Evolutionary conservation across 371 early-diverging fungal species (phyloP), one percentile per base, ranked within the genome.

Genomic region (Mucor piriformis): DNA sequence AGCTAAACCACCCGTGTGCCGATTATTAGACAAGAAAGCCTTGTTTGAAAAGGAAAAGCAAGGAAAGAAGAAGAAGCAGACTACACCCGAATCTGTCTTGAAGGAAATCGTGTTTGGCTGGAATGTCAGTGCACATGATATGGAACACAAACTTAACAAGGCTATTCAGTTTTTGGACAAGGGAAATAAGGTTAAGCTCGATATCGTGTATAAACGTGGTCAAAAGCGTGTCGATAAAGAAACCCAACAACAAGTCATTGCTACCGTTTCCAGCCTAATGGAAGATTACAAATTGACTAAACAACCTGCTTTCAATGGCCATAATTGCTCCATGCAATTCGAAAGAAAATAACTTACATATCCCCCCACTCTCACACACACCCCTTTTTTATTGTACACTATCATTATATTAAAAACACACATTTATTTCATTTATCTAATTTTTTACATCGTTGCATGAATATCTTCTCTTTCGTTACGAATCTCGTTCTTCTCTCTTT

Each of bases 31-130:
- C 25, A 83, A 83, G 59, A 83, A 82, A 58, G 64, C 63, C 1
- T 35, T 85, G 47, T 85, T 80, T 61, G 78, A 77, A 50, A 74
- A 73, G 25, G 73, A 80, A 47, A 83, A 85, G 67, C 70, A 68
- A 25, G 70, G 63, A 34, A 80, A 80, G 32, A 76, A 77, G 50
- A 77, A 77, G 61, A 80, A 81, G 25, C 60, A 65, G 40, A 72
- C 74, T 6, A 57, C 75, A 1, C 76, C 81, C 3, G 79, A 69
- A 51, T 59, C 59, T 2, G 57, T 78, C 13, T 57, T 74, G 49
- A 85, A 85, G 64, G 86, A 85, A 58, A 66, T 85, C 3, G 67
- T 72, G 27, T 79, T 85, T 67, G 81, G 81, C 7, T 85, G 86
- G 86, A 82, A 81, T 16, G 84, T 83, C 16, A 76, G 79, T 34